Conservation (phyloP, 176 grass and related monocot genomes). For the Ensete ventricosum region DNA sequence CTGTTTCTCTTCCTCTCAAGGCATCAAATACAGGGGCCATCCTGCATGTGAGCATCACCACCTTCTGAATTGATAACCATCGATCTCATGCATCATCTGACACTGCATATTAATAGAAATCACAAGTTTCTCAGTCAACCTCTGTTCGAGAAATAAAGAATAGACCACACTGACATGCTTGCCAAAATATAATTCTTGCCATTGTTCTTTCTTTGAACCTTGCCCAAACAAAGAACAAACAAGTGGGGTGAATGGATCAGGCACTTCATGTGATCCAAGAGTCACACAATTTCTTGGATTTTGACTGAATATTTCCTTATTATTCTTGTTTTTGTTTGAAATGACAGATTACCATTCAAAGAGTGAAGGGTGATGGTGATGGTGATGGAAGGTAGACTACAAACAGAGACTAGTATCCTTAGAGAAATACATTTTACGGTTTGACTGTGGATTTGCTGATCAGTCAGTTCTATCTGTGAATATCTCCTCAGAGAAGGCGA, state of each 20-base stretch:
- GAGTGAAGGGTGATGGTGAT: constrained; percentile 65
- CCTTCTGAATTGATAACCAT: background rate
- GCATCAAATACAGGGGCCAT: constrained; percentile 35
- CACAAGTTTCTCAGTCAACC: background rate
- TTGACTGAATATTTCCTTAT: constrained; percentile 16
- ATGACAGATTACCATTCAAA: constrained; percentile 96
- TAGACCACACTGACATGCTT: background rate
- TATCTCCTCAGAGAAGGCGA: constrained; percentile 4
- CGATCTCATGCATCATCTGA: background rate
- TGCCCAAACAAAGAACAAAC: background rate
- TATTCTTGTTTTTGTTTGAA: constrained; percentile 7
- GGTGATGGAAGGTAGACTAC: constrained; percentile 40
- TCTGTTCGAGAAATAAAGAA: background rate
- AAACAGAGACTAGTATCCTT: background rate
- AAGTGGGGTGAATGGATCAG: background rate
- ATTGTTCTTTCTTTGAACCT: background rate
- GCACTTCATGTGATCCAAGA: background rate
- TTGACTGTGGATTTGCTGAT: background rate
- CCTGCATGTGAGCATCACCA: constrained; percentile 73
- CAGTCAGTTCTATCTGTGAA: background rate
- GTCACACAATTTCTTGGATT: background rate
- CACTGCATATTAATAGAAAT: background rate
- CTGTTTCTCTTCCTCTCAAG: constrained; percentile 65
- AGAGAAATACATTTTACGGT: background rate
- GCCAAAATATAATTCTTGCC: background rate